A percentile compares a stretch with the other conserved stretches of the same genome.
phyloP scores from a whole-genome alignment of 345 rosid genomes.

The Hibiscus mutabilis region DNA sequence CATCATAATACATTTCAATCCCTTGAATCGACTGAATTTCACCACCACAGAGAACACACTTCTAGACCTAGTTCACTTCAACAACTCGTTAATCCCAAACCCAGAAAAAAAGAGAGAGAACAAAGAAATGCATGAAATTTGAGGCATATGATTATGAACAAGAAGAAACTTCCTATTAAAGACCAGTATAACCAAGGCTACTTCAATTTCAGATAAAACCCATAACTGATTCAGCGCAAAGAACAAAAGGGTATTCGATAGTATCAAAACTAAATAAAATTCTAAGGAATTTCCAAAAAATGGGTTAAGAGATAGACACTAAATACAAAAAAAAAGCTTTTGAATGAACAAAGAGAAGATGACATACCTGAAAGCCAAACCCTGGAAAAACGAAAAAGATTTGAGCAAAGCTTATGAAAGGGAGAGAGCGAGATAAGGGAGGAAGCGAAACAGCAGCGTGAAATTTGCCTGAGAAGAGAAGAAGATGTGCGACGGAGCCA shows the following conservation, averaged over 20 bases:
- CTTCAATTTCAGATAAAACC: slow-evolving; percentile 15
- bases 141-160: background rate
- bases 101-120: background rate
- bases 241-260: slow-evolving; percentile 8
- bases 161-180: background rate
- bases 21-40: slow-evolving; percentile 6
- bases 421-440: too few species aligned
- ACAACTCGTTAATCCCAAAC: background rate
- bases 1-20: background rate
- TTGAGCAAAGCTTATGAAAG: slow-evolving; percentile 8
- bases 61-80: slow-evolving; percentile 6
- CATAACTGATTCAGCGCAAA: slow-evolving; percentile 12
- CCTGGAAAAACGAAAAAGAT: slow-evolving; percentile 11
- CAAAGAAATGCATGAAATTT: background rate
- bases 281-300: background rate
- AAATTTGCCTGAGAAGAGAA: slow-evolving; percentile 11
- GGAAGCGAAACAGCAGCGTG: slow-evolving; percentile 8
- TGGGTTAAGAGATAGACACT: background rate
- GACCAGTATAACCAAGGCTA: slow-evolving; percentile 5
- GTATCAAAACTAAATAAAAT: slow-evolving; percentile 6
- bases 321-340: background rate
- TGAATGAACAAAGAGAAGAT: background rate
- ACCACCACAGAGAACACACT: slow-evolving; percentile 2
- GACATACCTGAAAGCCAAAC: slow-evolving; percentile 27
- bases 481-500: background rate